Conservation (phyloP, 306 rosid species). For the Trifolium repens region DNA sequence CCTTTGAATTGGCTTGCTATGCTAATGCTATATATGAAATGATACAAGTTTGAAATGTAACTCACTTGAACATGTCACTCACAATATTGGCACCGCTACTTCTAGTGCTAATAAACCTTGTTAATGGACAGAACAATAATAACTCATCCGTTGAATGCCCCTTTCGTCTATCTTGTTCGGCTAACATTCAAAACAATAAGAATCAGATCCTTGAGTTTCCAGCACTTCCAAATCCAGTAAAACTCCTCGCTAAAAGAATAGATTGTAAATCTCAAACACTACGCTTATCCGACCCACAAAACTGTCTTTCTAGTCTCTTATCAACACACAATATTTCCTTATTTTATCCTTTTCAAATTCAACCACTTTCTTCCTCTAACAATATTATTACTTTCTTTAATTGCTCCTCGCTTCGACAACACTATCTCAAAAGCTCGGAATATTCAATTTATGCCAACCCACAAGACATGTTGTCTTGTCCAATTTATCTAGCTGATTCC, state of each 20-base stretch:
- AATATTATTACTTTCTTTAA: neutral
- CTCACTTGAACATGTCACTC: too few relatives aligned
- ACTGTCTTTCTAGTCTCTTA: constrained; percentile 24
- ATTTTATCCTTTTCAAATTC: neutral
- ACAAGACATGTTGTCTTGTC: constrained; percentile 11
- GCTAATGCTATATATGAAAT: too few relatives aligned
- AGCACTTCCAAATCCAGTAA: neutral
- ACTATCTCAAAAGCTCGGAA: neutral
- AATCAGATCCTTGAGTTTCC: neutral
- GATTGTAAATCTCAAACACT: neutral
- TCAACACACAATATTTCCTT: constrained; percentile 11
- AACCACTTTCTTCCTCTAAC: too few relatives aligned
- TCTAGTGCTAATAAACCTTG: neutral
- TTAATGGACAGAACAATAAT: neutral
- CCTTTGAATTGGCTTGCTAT: too few relatives aligned
- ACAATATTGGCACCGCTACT: neutral
- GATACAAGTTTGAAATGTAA: too few relatives aligned
- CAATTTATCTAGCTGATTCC: neutral
- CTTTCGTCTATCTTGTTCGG: neutral
- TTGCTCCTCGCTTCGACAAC: neutral
- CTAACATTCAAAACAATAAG: neutral
- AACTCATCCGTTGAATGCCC: neutral
- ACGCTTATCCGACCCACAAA: neutral
- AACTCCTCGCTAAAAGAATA: neutral
- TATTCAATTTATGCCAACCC: neutral